phyloP scores from a whole-genome alignment of 2,329 filamentous ascomycete genomes.

The Fusarium algeriense region DNA sequence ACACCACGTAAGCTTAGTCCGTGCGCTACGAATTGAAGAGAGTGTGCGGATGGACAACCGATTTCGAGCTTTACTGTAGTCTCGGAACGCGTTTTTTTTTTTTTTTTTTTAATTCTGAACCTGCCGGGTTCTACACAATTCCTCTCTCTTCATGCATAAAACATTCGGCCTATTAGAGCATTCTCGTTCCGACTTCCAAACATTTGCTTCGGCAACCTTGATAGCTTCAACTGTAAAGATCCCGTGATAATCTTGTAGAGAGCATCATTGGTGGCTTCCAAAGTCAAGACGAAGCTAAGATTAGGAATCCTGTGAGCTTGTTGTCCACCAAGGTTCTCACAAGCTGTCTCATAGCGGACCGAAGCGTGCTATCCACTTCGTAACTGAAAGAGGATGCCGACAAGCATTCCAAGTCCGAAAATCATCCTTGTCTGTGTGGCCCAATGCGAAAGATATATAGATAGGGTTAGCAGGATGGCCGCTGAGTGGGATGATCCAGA shows the following conservation, averaged over 20 bases:
- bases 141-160: too few species aligned
- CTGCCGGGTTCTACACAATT: too few species aligned
- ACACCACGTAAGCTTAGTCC: too few species aligned
- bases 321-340: neutral
- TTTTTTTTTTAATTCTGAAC: too few species aligned
- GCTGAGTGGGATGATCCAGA: neutral
- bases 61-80: too few species aligned
- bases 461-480: neutral
- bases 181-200: neutral
- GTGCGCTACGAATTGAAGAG: too few species aligned
- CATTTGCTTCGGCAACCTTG: neutral
- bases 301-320: neutral
- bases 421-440: rapidly evolving
- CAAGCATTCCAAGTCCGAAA: neutral
- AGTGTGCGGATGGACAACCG: too few species aligned
- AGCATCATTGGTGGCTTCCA: neutral
- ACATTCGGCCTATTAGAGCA: neutral
- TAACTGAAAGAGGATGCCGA: neutral
- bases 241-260: neutral
- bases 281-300: too few species aligned
- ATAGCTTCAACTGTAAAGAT: neutral
- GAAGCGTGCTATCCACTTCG: neutral
- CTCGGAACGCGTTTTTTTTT: too few species aligned
- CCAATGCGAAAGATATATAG: neutral
- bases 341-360: neutral